Evolutionary conservation across 2,329 filamentous ascomycete species (phyloP), one percentile per base, ranked within the genome.

Genomic region (Penicillium sp.): DNA sequence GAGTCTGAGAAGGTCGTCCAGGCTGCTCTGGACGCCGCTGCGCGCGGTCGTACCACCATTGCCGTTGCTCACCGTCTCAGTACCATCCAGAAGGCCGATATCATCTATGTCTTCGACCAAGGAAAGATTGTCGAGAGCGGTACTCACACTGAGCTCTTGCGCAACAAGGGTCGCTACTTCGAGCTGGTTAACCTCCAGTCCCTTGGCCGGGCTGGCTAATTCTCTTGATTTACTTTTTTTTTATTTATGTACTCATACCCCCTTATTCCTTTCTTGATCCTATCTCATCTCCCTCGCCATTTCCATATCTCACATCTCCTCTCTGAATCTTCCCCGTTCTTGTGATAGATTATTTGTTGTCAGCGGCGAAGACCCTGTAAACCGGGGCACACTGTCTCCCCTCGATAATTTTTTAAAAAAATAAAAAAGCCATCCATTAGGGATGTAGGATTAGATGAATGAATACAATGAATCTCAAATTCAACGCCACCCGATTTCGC

Each of bases 41-140:
- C 91, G 21, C 88, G 90, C 79, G 91, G 87, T 44, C 84, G 92
- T 50, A 96, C 92, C 7, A 97, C 93, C 0, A 94, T 99, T 61
- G 92, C 93, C 0, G 93, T 99, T 1, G 94, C 94, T 3, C 93
- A 99, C 75, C 83, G 94, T 25, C 79, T 99, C 6, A 91, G 87
- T 69, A 97, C 94, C 0, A 97, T 97, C 59, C 92, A 96, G 72
- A 92, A 94, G 72, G 93, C 93, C 0, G 93, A 97, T 70, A 79
- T 93, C 48, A 97, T 97, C 66, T 97, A 95, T 64, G 93, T 97
- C n/a, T 94, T 97, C 71, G 92, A 97, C 73, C 87, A 90, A 67
- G 94, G 93, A 8, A 83, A 85, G 58, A 85, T 97, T 43, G 89
- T 95, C 1, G 93, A 97, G 78, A 83, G 84, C 64, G 93, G 93